phyloP scores from a whole-genome alignment of 2,329 filamentous ascomycete species.

The Aureobasidium vineae region DNA sequence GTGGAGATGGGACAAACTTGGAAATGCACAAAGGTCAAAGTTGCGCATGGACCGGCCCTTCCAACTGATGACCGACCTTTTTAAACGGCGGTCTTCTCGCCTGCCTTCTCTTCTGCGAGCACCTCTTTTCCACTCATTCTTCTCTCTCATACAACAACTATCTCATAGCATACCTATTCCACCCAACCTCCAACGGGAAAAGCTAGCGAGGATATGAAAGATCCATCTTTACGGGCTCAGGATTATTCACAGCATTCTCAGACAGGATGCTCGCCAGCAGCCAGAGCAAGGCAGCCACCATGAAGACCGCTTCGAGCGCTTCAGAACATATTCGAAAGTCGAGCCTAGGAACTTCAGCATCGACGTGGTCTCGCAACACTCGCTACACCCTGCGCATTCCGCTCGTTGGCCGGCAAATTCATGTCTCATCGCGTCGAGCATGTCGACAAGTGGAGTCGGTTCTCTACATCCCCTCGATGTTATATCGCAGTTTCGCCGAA shows the following conservation, averaged over 20 bases:
- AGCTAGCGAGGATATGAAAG: slow-evolving; percentile 21
- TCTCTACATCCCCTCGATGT: slow-evolving; percentile 9
- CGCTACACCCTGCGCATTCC: slow-evolving; percentile 11
- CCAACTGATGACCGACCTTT: slow-evolving; percentile 7
- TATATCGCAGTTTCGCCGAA: slow-evolving; percentile 6
- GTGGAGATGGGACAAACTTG: slow-evolving; percentile 6
- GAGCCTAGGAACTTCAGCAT: background rate
- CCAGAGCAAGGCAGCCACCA: slow-evolving; percentile 20
- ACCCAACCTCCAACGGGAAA: background rate
- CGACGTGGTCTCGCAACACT: slow-evolving; percentile 17
- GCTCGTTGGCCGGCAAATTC: background rate
- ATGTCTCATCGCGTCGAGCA: background rate
- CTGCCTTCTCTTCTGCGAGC: background rate
- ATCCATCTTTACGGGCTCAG: slow-evolving; percentile 25
- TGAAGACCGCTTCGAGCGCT: background rate
- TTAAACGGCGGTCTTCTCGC: background rate
- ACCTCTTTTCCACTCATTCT: background rate
- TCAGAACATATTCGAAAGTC: slow-evolving; percentile 12
- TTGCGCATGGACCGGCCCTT: slow-evolving; percentile 5
- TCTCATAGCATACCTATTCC: no score
- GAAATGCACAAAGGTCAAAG: slow-evolving; percentile 1
- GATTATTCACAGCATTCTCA: slow-evolving; percentile 20
- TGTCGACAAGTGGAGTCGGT: slow-evolving; percentile 2
- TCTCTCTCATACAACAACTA: background rate
- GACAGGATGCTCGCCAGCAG: slow-evolving; percentile 21